Percentiles rank a stretch among this genome's conserved stretches.
Evolutionary conservation across 2,329 filamentous ascomycete species (phyloP).

Genomic region (Drechslerella dactyloides): DNA sequence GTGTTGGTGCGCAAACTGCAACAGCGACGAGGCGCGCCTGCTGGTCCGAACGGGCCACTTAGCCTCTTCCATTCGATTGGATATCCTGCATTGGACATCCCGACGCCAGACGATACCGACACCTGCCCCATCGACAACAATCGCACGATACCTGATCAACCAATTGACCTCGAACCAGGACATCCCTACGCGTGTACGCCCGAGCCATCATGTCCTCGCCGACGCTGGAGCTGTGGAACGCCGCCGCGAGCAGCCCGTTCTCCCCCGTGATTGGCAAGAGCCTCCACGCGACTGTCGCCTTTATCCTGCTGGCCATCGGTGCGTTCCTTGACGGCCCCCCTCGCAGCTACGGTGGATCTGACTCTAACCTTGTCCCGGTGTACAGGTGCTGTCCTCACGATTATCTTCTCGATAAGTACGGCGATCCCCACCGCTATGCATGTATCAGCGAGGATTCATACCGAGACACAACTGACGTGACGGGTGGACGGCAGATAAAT

Average conservation of each 20-base stretch:
- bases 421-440: slow-evolving; percentile 7
- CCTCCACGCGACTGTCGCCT: slow-evolving; percentile 71
- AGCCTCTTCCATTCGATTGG: slow-evolving; percentile 14
- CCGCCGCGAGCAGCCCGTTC: slow-evolving; percentile 85
- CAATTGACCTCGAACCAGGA: neutral
- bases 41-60: neutral
- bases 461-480: slow-evolving; percentile 45
- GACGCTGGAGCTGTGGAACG: slow-evolving; percentile 81
- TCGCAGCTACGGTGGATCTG: slow-evolving; percentile 12
- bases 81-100: neutral
- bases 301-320: slow-evolving; percentile 74
- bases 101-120: neutral
- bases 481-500: slow-evolving; percentile 52
- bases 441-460: slow-evolving; percentile 32
- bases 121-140: neutral
- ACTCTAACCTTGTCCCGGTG: slow-evolving; percentile 39
- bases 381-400: slow-evolving; percentile 71
- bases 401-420: slow-evolving; percentile 84
- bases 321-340: neutral
- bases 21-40: neutral
- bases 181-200: neutral
- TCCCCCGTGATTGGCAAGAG: slow-evolving; percentile 78
- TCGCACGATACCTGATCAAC: neutral
- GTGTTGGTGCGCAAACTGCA: slow-evolving; percentile 1
- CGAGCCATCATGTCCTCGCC: slow-evolving; percentile 61